Evolutionary conservation across 768 basidiomycete genomes (phyloP), one percentile per base, ranked within the genome.

Genomic region (Hypholoma fasciculare): DNA sequence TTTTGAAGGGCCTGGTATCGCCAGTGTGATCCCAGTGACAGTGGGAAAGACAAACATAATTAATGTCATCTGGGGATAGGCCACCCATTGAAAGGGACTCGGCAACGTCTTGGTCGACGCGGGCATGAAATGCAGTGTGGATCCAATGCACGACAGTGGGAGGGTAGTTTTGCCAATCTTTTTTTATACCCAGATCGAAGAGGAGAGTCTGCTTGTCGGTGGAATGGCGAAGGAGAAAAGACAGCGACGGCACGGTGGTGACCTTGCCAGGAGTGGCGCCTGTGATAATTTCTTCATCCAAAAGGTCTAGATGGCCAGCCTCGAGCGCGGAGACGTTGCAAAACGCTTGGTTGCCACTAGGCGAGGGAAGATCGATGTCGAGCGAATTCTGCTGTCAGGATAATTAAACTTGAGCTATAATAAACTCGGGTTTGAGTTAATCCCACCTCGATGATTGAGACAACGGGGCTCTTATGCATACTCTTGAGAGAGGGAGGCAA

Each of bases 131-230:
- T 61, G 47, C 12, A 52, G 49, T 40, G 68, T 64, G 49, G 16
- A 77, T 66, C 65, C 59, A 62, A 46, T 72, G 58, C 37, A 69
- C 69, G 44, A 69, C 57, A 0, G 55, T 63, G 0, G 78, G 78
- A 0, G 81, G 74, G 52, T 72, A 77, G 4, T 69, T 76, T 19
- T 78, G 71, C 63, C 73, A 71, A 59, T 86, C 79, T 43, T 75
- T 74, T 26, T 83, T 78, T 8, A 81, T 72, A 8, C 85, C 85
- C 17, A 87, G 76, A 58, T 87, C 87, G 59, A 87, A 86, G 0
- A 85, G 59, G 39, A 83, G 64, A 30, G 72, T 77, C 12, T 70
- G 64, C 2, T 70, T 67, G 1, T 67, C 75, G 16, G 61, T 57
- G 1, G 82, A 80, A 61, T 87, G 85, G 11, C 71, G 74, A 39